Evolutionary conservation across 345 rosid genomes (phyloP).

Genomic region (Rubroshorea leprosula): DNA sequence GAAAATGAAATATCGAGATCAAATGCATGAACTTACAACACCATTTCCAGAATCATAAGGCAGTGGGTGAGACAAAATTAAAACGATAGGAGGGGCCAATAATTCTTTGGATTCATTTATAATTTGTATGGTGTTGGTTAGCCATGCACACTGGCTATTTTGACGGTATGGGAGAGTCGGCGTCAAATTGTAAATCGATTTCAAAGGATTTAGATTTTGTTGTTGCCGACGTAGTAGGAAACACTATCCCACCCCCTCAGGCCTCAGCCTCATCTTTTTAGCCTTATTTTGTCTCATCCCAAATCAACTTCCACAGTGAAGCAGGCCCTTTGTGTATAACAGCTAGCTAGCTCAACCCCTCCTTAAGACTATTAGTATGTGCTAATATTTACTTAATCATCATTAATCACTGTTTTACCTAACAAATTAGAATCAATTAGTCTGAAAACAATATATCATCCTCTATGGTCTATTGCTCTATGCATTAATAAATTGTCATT

Average conservation of each 20-base stretch:
- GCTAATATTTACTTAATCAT: background rate
- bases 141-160: conserved; percentile 23
- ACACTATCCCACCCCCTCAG: conserved; percentile 6
- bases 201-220: conserved; percentile 39
- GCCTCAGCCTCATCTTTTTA: conserved; percentile 18
- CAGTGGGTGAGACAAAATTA: no score
- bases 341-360: conserved; percentile 15
- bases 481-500: background rate
- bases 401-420: background rate
- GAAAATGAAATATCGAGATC: no score
- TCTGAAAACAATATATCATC: background rate
- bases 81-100: no score
- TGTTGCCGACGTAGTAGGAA: conserved; percentile 26
- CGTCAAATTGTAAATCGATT: conserved; percentile 16
- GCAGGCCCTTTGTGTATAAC: conserved; percentile 22
- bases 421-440: background rate
- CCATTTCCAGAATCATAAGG: no score
- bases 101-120: no score
- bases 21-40: no score
- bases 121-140: background rate
- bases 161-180: conserved; percentile 18
- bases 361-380: background rate
- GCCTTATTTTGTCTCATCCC: conserved; percentile 17
- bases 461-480: conserved; percentile 13
- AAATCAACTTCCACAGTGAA: conserved; percentile 5